These are phyloP conservation scores for Nemophila menziesii DNA, from an alignment of 257 asterid species.

Conservation along the genomic window DNA sequence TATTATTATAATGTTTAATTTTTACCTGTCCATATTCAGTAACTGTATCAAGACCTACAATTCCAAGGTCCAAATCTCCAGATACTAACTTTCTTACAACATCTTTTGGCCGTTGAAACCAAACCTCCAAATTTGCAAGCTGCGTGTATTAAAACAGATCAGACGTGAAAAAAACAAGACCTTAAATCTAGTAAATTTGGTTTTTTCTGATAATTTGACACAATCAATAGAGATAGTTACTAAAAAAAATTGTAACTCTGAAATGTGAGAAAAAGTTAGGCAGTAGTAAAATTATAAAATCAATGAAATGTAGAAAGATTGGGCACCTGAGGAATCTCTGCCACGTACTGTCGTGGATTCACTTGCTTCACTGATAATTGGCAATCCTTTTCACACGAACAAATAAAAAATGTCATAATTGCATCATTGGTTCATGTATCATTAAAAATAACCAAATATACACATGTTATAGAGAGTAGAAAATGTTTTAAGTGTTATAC, in stretches of 20 bases:
- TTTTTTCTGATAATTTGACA: too few species aligned
- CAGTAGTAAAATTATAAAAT: conserved; percentile 3
- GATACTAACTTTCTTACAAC: conserved; percentile 80
- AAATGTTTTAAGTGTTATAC: too few species aligned
- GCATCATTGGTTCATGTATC: too few species aligned
- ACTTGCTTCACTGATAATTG: conserved; percentile 96
- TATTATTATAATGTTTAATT: not conserved
- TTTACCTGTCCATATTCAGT: conserved; percentile 75
- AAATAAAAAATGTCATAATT: not conserved
- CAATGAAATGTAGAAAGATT: not conserved
- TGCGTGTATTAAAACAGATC: conserved; percentile 13
- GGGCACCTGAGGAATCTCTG: conserved; percentile 84
- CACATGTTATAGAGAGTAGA: too few species aligned
- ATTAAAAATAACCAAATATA: too few species aligned
- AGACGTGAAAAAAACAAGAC: not conserved
- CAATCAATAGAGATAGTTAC: not conserved
- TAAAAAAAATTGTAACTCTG: too few species aligned
- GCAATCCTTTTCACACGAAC: conserved; percentile 44
- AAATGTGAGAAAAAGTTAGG: conserved; percentile 1
- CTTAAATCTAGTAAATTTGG: too few species aligned
- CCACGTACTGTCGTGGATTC: conserved; percentile 96
- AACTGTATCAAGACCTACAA: conserved; percentile 88
- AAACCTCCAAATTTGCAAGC: conserved; percentile 77
- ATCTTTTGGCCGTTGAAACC: conserved; percentile 99
- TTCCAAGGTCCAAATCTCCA: conserved; percentile 96